phyloP scores from a whole-genome alignment of 352 stramenopile genomes.

The Phytophthora capsici region DNA sequence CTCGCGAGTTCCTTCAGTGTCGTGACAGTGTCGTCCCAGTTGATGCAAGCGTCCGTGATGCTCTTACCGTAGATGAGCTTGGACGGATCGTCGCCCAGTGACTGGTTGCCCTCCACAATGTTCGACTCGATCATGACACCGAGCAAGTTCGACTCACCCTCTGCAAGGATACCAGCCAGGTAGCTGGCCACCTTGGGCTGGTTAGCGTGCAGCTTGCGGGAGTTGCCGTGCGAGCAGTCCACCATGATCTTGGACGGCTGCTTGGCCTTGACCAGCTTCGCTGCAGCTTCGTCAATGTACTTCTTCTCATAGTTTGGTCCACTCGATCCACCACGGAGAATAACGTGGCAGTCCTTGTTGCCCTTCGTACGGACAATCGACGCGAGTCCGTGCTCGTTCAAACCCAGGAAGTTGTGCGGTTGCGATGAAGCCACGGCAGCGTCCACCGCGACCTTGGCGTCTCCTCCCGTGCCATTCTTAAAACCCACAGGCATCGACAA shows the following conservation, averaged over 20 bases:
- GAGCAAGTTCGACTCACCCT: conserved; percentile 71
- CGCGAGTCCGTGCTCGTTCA: conserved; percentile 83
- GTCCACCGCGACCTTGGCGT: conserved; percentile 85
- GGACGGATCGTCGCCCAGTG: conserved; percentile 64
- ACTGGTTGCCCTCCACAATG: conserved; percentile 87
- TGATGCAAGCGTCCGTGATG: conserved; percentile 89
- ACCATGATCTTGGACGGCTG: conserved; percentile 85
- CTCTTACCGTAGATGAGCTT: conserved; percentile 87
- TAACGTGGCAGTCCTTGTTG: conserved; percentile 88
- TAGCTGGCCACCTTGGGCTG: conserved; percentile 81
- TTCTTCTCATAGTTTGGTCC: conserved; percentile 87
- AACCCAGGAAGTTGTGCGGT: conserved; percentile 82
- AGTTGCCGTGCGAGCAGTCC: conserved; percentile 91
- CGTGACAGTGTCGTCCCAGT: conserved; percentile 82
- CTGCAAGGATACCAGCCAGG: conserved; percentile 65
- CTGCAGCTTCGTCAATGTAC: conserved; percentile 67
- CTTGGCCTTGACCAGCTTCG: conserved; percentile 68
- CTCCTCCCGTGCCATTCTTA: conserved; percentile 85
- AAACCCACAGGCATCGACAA: conserved; percentile 87
- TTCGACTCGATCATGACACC: conserved; percentile 92
- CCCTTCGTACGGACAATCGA: conserved; percentile 88
- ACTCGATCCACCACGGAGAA: conserved; percentile 73
- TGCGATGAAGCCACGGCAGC: conserved; percentile 68
- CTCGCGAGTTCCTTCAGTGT: conserved; percentile 62
- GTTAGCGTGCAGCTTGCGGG: conserved; percentile 83